Conservation (phyloP, 1,284 basidiomycete species). For the Hymenochaete sp. region DNA sequence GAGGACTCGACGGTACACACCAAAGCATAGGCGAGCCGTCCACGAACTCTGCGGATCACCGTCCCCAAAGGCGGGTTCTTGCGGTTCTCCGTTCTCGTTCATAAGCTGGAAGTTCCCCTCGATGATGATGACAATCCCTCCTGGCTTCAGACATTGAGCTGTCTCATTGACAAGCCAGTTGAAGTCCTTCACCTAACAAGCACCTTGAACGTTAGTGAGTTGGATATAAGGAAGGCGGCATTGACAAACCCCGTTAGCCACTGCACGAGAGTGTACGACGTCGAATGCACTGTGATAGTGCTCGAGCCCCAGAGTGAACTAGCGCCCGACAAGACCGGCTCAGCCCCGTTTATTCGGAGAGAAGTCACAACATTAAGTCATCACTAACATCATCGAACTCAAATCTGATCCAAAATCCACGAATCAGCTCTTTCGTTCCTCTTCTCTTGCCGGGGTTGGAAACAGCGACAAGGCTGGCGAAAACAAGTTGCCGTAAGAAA, state of each 20-base stretch:
- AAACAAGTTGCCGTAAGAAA: neutral
- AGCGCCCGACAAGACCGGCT: too few species aligned
- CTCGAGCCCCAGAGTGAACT: conserved; percentile 18
- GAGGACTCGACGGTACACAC: too few species aligned
- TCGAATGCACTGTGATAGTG: conserved; percentile 19
- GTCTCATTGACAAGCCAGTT: conserved; percentile 18
- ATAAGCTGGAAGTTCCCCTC: conserved; percentile 19
- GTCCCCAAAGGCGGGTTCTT: conserved; percentile 15
- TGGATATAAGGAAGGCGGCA: neutral
- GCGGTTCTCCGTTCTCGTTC: conserved; percentile 12
- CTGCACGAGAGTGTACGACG: conserved; percentile 18
- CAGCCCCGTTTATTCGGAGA: too few species aligned
- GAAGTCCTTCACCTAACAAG: conserved; percentile 16
- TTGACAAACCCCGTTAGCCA: conserved; percentile 15
- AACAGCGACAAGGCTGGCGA: neutral
- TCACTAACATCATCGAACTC: conserved; percentile 18
- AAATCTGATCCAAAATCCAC: too few species aligned
- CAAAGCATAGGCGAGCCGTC: conserved; percentile 18
- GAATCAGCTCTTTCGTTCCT: too few species aligned
- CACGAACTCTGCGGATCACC: conserved; percentile 17
- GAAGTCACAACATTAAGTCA: neutral
- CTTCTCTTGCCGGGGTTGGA: too few species aligned
- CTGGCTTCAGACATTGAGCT: conserved; percentile 17
- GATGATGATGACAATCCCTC: conserved; percentile 18
- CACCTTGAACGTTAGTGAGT: neutral